Evolutionary conservation across 768 basidiomycete species (phyloP).

Genomic region (Boletus barrowsii): DNA sequence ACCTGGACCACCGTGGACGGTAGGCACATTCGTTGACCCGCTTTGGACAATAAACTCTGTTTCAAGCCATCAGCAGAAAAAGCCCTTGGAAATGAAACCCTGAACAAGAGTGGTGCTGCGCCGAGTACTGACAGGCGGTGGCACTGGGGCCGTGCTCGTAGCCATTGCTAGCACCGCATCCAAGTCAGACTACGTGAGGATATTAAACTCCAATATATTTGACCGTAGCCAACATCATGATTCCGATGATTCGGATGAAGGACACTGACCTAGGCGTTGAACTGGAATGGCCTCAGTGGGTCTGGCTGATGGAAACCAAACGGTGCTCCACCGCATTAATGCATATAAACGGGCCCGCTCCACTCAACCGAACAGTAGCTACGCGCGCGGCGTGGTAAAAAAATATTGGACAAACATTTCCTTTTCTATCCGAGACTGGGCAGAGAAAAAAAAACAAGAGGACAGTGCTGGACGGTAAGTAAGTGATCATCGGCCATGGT

Average conservation of each 20-base stretch:
- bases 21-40: background rate
- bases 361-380: background rate
- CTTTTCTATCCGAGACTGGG: too few relatives aligned
- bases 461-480: background rate
- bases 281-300: too few relatives aligned
- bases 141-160: slow-evolving; percentile 6
- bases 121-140: slow-evolving; percentile 1
- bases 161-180: slow-evolving; percentile 4
- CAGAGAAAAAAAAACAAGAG: background rate
- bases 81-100: too few relatives aligned
- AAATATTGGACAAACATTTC: background rate
- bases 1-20: background rate
- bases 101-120: background rate
- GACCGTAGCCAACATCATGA: background rate
- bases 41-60: background rate
- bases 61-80: background rate
- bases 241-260: slow-evolving; percentile 7
- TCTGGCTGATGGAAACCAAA: slow-evolving; percentile 3
- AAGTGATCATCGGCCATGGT: background rate
- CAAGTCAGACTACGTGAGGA: background rate
- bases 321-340: background rate
- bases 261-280: too few relatives aligned
- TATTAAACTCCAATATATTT: background rate
- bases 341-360: background rate
- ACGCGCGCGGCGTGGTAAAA: background rate